Base-by-base conservation (phyloP, 164 flowering plant genomes). In the Umbilicus rupestris region DNA sequence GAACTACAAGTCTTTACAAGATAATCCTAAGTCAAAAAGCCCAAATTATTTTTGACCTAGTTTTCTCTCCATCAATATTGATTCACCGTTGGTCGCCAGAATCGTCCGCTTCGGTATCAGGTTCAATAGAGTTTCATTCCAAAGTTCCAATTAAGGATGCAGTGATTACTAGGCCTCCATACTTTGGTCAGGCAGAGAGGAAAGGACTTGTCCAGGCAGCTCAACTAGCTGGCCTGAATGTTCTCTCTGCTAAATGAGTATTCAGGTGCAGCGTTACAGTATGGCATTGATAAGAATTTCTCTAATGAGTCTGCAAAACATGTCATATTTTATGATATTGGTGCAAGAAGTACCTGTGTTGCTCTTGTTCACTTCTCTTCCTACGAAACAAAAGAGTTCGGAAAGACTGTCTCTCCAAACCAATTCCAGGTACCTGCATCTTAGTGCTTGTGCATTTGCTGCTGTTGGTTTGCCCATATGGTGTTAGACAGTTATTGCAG, bases 221-320 rank as follows among this genome's bases (percentile, higher is more conserved):
- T 3, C 79, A 88, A 67, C 71, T 95, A 73, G 96, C 91, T 0
- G 94, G 96, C 35, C 72, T 92, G 52, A 95, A 95, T 79, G 97
- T 86, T 59, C 76, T 74, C 94, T 1, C 79, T 95, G 72, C 73
- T 87, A 8, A 90, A 92, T 77, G 99, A 95, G 81, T 92, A 92
- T 66, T 84, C 94, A 0, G 98, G 96, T 1, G 99, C 97, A 0
- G 99, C 99, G 1, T 76, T 95, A 47, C 99, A 95, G 81, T 95
- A 95, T 74, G 97, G 99, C 66, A 95, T 95, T 72, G 98, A 90
- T 76, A 95, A 92, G 81, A 89, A 92, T 80, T 95, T 95, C 64
- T 82, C 89, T 2, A 90, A 95, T 73, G 95, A 76, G 70, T 87
- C 98, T n/a, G n/a, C n/a, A 16, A 78, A 94, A 71, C 73, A 95